phyloP scores from a whole-genome alignment of 768 basidiomycete genomes.

The Leccinum pellstonianum region DNA sequence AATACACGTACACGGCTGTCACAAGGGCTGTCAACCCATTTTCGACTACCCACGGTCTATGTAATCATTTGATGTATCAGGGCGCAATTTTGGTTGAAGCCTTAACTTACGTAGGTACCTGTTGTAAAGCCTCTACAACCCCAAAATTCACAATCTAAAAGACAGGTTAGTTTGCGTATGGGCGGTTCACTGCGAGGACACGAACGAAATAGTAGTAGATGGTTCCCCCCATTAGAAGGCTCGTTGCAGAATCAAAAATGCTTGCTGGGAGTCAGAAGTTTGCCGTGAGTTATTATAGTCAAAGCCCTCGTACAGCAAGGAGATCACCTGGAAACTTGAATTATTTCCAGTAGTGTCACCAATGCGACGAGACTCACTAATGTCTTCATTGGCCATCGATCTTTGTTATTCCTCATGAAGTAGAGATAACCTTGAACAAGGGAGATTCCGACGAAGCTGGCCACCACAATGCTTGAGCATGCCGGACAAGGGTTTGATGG shows the following conservation, averaged over 20 bases:
- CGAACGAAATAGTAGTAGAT: constrained; percentile 22
- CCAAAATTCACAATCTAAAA: constrained; percentile 16
- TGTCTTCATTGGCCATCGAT: constrained; percentile 14
- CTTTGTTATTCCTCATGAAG: constrained; percentile 14
- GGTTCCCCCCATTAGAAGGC: constrained; percentile 17
- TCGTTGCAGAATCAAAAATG: constrained; percentile 18
- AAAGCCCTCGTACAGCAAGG: constrained; percentile 13
- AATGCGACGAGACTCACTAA: constrained; percentile 8
- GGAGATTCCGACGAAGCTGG: constrained; percentile 21
- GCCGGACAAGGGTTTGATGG: neutral
- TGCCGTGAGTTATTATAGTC: neutral
- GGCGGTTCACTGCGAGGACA: neutral
- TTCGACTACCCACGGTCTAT: constrained; percentile 19
- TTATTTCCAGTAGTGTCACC: neutral
- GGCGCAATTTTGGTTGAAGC: neutral
- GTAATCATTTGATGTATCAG: constrained; percentile 1
- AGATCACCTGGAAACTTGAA: constrained; percentile 7
- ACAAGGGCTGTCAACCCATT: constrained; percentile 15
- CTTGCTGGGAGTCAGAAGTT: constrained; percentile 8
- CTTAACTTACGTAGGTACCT: constrained; percentile 10
- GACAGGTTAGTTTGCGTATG: neutral
- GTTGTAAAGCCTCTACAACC: constrained; percentile 3
- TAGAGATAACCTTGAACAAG: constrained; percentile 23
- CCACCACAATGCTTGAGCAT: neutral
- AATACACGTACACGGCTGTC: constrained; percentile 14